Percentiles rank a stretch among this genome's conserved stretches.
phyloP scores from a whole-genome alignment of 768 basidiomycete species.

The Psilocybe cubensis region DNA sequence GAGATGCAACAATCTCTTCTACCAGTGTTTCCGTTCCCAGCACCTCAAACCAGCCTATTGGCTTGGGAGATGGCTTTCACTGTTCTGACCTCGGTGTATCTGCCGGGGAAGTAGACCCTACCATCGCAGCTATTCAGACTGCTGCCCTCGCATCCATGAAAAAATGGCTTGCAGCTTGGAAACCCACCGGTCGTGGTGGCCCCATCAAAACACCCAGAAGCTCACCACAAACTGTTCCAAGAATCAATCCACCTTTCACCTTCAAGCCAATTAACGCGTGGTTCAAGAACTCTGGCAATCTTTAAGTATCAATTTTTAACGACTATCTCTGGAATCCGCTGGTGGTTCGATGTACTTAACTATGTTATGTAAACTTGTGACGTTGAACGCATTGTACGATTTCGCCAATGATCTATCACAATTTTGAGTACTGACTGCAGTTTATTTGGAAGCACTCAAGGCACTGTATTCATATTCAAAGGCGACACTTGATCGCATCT shows the following conservation, averaged over 20 bases:
- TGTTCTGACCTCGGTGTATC: constrained; percentile 57
- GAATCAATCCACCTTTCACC: not conserved
- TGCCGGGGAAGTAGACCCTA: constrained; percentile 48
- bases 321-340: not conserved
- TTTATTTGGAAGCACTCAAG: not conserved
- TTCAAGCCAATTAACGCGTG: constrained; percentile 40
- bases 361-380: not conserved
- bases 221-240: constrained; percentile 13
- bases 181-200: constrained; percentile 15
- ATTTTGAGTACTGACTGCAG: not conserved
- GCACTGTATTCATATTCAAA: constrained; percentile 40
- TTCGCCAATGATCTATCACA: not conserved
- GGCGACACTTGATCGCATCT: constrained; percentile 65
- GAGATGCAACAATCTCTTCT: constrained; percentile 68
- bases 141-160: constrained; percentile 56
- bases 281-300: constrained; percentile 30
- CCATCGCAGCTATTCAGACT: constrained; percentile 55
- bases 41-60: constrained; percentile 59
- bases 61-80: constrained; percentile 66
- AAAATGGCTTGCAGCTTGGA: constrained; percentile 50
- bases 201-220: constrained; percentile 14
- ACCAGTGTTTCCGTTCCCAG: constrained; percentile 46
- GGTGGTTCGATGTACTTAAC: not conserved
- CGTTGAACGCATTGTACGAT: not conserved
- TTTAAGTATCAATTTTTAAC: constrained; percentile 7